Conservation (phyloP, 2,329 filamentous ascomycete genomes). For the Camillea tinctor region DNA sequence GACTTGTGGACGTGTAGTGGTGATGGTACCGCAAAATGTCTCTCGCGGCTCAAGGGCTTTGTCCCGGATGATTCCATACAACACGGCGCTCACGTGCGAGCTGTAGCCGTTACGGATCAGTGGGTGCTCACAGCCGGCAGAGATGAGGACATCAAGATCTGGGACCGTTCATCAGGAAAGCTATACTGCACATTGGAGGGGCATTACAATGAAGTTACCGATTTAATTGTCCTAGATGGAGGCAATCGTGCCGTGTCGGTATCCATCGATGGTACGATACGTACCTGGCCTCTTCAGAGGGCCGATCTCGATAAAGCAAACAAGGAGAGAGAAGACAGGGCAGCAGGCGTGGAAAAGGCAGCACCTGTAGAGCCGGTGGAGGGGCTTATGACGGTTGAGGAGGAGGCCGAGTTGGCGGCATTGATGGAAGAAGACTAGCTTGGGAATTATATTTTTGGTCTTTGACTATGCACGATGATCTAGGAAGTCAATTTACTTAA, state of each 20-base stretch:
- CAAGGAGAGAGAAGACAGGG: conserved; percentile 49
- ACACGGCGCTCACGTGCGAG: conserved; percentile 89
- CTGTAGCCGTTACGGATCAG: conserved; percentile 70
- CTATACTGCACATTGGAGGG: conserved; percentile 74
- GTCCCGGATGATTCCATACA: conserved; percentile 67
- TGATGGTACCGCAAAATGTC: conserved; percentile 82
- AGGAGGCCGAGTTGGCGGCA: conserved; percentile 89
- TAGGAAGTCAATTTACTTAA: too few relatives aligned
- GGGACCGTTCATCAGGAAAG: conserved; percentile 73
- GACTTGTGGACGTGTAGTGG: conserved; percentile 93
- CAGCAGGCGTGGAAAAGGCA: conserved; percentile 49
- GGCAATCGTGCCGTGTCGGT: conserved; percentile 69
- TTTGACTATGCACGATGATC: background rate
- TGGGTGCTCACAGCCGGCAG: conserved; percentile 87
- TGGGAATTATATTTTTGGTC: background rate
- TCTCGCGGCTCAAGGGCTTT: conserved; percentile 68
- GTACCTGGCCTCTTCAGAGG: conserved; percentile 76
- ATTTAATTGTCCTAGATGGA: conserved; percentile 60
- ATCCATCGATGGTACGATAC: conserved; percentile 84
- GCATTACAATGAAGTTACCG: conserved; percentile 92
- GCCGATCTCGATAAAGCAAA: conserved; percentile 51
- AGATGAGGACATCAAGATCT: conserved; percentile 88
- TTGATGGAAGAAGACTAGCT: conserved; percentile 80
- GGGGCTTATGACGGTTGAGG: conserved; percentile 74
- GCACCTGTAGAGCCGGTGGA: conserved; percentile 45